phyloP scores from a whole-genome alignment of 2,329 filamentous ascomycete genomes.

The Phialemoniopsis sp. region DNA sequence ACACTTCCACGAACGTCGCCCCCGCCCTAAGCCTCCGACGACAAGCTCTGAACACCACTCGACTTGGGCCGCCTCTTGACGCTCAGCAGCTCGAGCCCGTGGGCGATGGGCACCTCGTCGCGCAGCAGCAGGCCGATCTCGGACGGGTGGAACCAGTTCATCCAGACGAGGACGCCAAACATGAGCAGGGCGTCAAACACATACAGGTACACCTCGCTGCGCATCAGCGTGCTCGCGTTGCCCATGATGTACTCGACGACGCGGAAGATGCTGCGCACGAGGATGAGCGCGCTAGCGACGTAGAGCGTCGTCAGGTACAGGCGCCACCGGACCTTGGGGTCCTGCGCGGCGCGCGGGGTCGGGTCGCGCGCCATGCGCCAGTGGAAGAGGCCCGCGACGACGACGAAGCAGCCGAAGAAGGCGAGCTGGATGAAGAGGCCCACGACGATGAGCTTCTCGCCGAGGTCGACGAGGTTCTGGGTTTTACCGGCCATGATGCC shows the following conservation, averaged over 20 bases:
- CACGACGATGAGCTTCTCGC: constrained; percentile 39
- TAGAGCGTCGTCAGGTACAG: constrained; percentile 34
- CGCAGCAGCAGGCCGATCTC: constrained; percentile 3
- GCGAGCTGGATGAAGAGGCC: constrained; percentile 48
- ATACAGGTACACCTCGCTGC: constrained; percentile 40
- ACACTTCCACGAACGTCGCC: no score
- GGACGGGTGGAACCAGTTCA: constrained; percentile 3
- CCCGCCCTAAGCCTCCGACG: no score
- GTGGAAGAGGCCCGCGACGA: constrained; percentile 37
- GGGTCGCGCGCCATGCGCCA: background rate
- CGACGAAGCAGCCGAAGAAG: constrained; percentile 44
- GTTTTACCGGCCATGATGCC: no score
- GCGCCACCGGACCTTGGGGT: constrained; percentile 9
- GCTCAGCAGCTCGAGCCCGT: background rate
- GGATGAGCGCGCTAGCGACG: constrained; percentile 34
- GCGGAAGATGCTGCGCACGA: constrained; percentile 42
- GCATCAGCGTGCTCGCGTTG: constrained; percentile 33
- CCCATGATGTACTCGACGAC: constrained; percentile 43
- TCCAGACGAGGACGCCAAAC: constrained; percentile 6
- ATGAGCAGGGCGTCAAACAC: constrained; percentile 22
- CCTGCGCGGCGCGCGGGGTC: background rate
- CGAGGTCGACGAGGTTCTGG: constrained; percentile 6
- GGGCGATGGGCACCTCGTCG: background rate
- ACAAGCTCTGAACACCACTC: no score
- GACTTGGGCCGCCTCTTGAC: no score